These are phyloP conservation scores for Rhodocollybia butyracea DNA, from an alignment of 768 basidiomycete genomes.

Conservation along the genomic window DNA sequence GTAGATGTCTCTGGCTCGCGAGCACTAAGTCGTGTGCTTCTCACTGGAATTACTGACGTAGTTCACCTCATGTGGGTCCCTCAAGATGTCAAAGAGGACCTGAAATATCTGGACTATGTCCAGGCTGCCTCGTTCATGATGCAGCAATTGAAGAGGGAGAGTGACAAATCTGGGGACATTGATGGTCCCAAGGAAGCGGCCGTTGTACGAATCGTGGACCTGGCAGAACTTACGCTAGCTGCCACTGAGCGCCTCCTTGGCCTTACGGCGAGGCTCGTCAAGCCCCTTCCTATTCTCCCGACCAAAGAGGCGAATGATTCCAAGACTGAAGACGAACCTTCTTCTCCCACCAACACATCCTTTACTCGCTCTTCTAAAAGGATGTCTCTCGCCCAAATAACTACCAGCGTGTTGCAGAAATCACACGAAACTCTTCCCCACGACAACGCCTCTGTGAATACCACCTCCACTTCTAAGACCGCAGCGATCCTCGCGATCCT, in stretches of 20 bases:
- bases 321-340: not conserved
- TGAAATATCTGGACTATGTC: not conserved
- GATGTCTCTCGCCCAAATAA: not conserved
- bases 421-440: not conserved
- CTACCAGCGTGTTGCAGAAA: not conserved
- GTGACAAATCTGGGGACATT: not conserved
- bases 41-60: constrained; percentile 1
- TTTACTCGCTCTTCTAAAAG: not conserved
- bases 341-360: not conserved
- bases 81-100: not conserved
- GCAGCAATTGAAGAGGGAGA: not conserved
- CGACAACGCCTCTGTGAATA: not conserved
- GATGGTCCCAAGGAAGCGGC: not conserved
- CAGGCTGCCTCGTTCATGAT: not conserved
- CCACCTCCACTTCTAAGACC: not conserved
- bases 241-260: not conserved
- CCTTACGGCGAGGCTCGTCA: not conserved
- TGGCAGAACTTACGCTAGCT: not conserved
- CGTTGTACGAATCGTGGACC: not conserved
- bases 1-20: constrained; percentile 2
- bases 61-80: constrained; percentile 4
- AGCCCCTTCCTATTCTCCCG: not conserved
- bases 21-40: constrained; percentile 17
- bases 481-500: not conserved
- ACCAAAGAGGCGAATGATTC: not conserved